A percentile compares a stretch with the other conserved stretches of the same genome.
Conservation (phyloP, 257 asterid genomes). For the Nicotiana undulata region DNA sequence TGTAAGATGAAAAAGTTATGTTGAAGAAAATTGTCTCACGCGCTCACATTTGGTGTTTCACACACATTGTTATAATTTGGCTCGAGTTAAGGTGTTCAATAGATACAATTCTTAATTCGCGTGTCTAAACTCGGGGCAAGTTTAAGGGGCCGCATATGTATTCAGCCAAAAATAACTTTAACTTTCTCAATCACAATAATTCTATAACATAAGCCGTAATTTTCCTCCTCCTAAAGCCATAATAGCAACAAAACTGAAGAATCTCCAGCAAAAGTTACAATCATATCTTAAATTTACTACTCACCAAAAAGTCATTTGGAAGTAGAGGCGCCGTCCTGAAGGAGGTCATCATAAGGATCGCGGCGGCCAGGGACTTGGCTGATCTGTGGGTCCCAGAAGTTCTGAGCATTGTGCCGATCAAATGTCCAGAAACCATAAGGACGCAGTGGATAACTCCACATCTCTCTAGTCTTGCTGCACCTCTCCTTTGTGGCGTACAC, state of each 20-base stretch:
- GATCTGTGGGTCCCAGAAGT: conserved; percentile 60
- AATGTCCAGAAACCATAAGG: conserved; percentile 92
- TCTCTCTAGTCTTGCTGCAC: conserved; percentile 49
- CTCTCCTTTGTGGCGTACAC: conserved; percentile 43
- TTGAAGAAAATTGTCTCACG: no score
- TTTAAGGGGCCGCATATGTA: no score
- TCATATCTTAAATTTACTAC: background rate
- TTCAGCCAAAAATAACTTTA: no score
- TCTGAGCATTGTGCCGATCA: conserved; percentile 74
- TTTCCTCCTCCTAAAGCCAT: background rate
- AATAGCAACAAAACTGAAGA: background rate
- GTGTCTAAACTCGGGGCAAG: no score
- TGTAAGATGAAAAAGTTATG: no score
- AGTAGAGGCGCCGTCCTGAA: conserved; percentile 31
- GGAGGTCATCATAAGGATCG: conserved; percentile 74
- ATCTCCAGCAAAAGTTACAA: background rate
- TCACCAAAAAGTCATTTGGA: background rate
- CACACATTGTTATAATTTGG: no score
- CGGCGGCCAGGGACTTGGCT: conserved; percentile 84
- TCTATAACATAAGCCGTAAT: background rate
- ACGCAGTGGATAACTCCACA: conserved; percentile 64
- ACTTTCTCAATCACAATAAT: background rate
- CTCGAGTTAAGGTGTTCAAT: no score
- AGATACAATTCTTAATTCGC: no score
- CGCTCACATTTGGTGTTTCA: no score